Evolutionary conservation across 1,284 basidiomycete species (phyloP), one percentile per base, ranked within the genome.

Genomic region (Salmacisia buchloeana): DNA sequence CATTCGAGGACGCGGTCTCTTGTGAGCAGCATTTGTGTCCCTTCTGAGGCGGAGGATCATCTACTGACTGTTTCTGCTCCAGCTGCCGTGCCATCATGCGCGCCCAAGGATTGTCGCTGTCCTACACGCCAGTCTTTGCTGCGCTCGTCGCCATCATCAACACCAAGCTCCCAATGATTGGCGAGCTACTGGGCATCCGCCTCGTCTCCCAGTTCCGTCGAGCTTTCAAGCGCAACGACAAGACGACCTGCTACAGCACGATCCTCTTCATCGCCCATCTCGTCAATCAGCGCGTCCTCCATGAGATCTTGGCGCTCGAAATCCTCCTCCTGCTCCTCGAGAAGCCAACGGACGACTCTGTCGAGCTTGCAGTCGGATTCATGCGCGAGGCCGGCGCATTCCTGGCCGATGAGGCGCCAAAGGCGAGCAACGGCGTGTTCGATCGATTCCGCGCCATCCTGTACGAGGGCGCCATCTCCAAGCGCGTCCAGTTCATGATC

Each of bases 401-500:
- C 84, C 86, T 99, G 4, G 84, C 88, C 0, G 94, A 98, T 83
- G 91, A 92, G 80, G 90, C 91, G 2, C 92, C 94, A 23, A 93
- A 94, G 80, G 93, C 92, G 65, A 97, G 92, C 77, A 89, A 91
- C 41, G 89, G 88, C 58, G 89, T 97, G 45, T 97, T 88, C 78
- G 96, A 97, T 80, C 89, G 93, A 39, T 97, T 98, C 86, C 88
- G 94, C 57, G 91, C 92, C 0, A 92, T 97, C 5, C 83, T 99
- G 46, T 96, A 98, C 81, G 96, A 98, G 80, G 93, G 92, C 52
- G 83, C 85, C 43, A 94, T 98, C 81, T 92, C 90, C 77, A 94
- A 97, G 77, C 87, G 96, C 70, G 92, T 97, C 29, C 94, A 98
- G 79, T 99, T 97, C 82, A 97, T 97, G 96, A 93, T 99, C 75